A percentile compares a stretch with the other conserved stretches of the same genome.
phyloP scores from a whole-genome alignment of 345 rosid genomes.

The Eucalyptus paniculata region DNA sequence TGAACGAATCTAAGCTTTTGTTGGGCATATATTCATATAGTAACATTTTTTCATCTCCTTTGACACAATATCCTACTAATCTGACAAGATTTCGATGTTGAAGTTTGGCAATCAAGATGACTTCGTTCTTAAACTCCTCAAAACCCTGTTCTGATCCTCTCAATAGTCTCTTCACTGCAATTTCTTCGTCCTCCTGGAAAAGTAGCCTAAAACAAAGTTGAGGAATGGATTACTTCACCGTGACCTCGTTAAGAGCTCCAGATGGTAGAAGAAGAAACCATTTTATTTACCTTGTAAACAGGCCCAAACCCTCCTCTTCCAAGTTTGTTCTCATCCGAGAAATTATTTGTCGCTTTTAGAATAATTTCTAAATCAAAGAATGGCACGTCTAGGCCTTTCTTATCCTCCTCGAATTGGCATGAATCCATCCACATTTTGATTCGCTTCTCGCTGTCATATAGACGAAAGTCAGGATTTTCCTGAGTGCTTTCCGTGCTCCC shows the following conservation, averaged over 20 bases:
- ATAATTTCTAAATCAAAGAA: slow-evolving; percentile 22
- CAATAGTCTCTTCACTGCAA: slow-evolving; percentile 53
- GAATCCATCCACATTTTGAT: slow-evolving; percentile 14
- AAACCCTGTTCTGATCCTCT: slow-evolving; percentile 50
- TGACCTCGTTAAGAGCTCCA: not conserved
- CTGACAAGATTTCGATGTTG: slow-evolving; percentile 51
- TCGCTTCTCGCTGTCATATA: slow-evolving; percentile 12
- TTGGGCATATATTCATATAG: slow-evolving; percentile 52
- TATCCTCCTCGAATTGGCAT: slow-evolving; percentile 10
- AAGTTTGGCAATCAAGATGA: slow-evolving; percentile 37
- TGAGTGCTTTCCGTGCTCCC: not conserved
- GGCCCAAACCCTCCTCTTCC: slow-evolving; percentile 59
- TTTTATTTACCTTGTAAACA: slow-evolving; percentile 32
- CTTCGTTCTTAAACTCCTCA: slow-evolving; percentile 48
- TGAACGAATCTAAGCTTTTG: slow-evolving; percentile 42
- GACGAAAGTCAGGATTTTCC: not conserved
- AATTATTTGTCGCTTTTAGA: slow-evolving; percentile 31
- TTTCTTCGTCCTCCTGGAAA: slow-evolving; percentile 35
- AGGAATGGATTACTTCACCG: not conserved
- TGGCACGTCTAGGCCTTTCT: slow-evolving; percentile 28
- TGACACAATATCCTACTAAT: slow-evolving; percentile 37
- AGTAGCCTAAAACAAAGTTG: slow-evolving; percentile 7
- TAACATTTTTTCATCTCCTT: slow-evolving; percentile 33
- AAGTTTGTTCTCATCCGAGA: slow-evolving; percentile 32
- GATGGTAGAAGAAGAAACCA: not conserved